phyloP scores from a whole-genome alignment of 805 yeast genomes.

The Nakazawaea laoshanensis region DNA sequence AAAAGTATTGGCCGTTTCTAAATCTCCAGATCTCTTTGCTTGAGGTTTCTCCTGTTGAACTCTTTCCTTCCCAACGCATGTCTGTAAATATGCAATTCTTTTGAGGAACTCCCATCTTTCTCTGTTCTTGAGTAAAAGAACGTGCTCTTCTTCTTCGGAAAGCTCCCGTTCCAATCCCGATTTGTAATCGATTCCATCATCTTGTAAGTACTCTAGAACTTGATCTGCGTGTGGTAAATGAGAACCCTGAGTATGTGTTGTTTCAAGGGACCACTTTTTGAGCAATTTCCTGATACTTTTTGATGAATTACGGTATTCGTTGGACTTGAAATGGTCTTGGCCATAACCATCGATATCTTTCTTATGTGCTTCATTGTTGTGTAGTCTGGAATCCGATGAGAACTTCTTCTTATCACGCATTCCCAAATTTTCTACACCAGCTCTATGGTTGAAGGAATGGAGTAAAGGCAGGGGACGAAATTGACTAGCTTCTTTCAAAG shows the following conservation, averaged over 20 bases:
- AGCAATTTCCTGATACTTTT: constrained; percentile 47
- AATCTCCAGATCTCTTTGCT: constrained; percentile 18
- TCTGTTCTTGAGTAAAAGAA: constrained; percentile 33
- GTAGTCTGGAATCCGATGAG: constrained; percentile 76
- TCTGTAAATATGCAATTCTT: constrained; percentile 60
- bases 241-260: constrained; percentile 26
- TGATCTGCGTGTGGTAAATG: constrained; percentile 52
- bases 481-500: constrained; percentile 14
- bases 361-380: constrained; percentile 53
- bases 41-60: constrained; percentile 27
- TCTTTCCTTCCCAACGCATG: constrained; percentile 47
- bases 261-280: constrained; percentile 43
- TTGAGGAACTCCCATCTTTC: constrained; percentile 69
- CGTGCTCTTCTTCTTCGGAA: constrained; percentile 26
- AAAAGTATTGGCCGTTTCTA: background rate
- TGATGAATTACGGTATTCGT: constrained; percentile 38
- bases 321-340: constrained; percentile 48
- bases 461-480: constrained; percentile 6
- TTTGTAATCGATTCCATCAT: constrained; percentile 26
- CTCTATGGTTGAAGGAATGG: constrained; percentile 74
- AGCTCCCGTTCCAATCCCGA: constrained; percentile 12
- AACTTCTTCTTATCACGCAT: constrained; percentile 74
- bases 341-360: constrained; percentile 77
- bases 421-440: constrained; percentile 83
- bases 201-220: constrained; percentile 45